Percentiles rank a stretch among this genome's conserved stretches.
Conservation (phyloP, 176 grass and related monocot species). For the Themeda triandra region DNA sequence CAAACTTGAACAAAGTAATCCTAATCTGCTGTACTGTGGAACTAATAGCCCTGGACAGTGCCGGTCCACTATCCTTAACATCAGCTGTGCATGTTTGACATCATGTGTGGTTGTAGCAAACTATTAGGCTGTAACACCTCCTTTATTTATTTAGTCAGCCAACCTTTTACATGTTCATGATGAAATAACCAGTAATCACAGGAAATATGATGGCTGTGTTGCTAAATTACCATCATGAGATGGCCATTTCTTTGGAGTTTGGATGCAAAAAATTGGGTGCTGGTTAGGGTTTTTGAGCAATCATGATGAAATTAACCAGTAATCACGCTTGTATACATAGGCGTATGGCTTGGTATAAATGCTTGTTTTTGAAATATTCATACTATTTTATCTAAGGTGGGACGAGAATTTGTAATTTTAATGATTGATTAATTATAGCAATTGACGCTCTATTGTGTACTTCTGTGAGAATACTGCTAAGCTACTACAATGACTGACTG, state of each 20-base stretch:
- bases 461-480: neutral
- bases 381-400: neutral
- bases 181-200: neutral
- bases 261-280: neutral
- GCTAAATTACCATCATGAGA: neutral
- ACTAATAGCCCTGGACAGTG: neutral
- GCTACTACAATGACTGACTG: neutral
- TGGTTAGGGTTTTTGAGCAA: neutral
- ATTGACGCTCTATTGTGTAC: neutral
- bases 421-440: slow-evolving; percentile 2
- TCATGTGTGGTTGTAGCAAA: neutral
- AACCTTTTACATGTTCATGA: neutral
- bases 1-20: too few relatives aligned
- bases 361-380: neutral
- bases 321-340: neutral
- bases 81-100: neutral
- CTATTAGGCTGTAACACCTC: neutral
- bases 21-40: neutral
- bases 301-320: neutral
- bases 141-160: neutral
- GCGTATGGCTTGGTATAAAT: neutral
- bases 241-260: neutral
- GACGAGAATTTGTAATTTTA: neutral
- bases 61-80: neutral
- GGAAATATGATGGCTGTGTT: neutral